These are phyloP conservation scores for Boletus hoseneyae DNA, from an alignment of 1,284 basidiomycete genomes.

Conservation along the genomic window DNA sequence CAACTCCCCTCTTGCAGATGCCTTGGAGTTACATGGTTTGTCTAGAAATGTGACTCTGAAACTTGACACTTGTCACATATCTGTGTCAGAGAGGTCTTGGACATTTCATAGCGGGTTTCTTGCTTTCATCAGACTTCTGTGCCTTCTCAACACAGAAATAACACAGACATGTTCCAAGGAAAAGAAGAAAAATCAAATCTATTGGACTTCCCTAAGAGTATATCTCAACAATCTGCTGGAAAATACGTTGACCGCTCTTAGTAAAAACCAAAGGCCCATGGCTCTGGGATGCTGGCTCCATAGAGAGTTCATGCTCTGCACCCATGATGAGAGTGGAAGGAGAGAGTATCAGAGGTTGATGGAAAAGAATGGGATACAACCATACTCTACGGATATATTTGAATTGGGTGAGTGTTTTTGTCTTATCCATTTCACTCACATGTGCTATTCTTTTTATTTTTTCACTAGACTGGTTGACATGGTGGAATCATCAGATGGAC, in stretches of 20 bases:
- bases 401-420: background rate
- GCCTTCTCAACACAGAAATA: no score
- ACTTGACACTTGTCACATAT: no score
- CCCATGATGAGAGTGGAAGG: conserved; percentile 5
- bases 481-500: no score
- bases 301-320: conserved; percentile 9
- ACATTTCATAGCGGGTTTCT: no score
- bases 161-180: background rate
- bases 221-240: conserved; percentile 2
- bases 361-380: background rate
- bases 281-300: conserved; percentile 5
- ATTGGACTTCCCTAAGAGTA: conserved; percentile 2
- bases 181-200: background rate
- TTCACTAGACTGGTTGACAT: no score
- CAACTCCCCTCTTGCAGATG: no score
- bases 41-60: no score
- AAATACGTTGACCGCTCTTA: background rate
- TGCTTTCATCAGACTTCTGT: no score
- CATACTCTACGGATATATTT: conserved; percentile 3
- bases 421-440: no score
- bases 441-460: no score
- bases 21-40: no score
- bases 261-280: background rate
- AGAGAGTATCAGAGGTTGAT: background rate
- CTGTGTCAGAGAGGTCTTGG: no score